These are phyloP conservation scores for Lyophyllum semitale DNA, from an alignment of 768 basidiomycete species.

Conservation along the genomic window DNA sequence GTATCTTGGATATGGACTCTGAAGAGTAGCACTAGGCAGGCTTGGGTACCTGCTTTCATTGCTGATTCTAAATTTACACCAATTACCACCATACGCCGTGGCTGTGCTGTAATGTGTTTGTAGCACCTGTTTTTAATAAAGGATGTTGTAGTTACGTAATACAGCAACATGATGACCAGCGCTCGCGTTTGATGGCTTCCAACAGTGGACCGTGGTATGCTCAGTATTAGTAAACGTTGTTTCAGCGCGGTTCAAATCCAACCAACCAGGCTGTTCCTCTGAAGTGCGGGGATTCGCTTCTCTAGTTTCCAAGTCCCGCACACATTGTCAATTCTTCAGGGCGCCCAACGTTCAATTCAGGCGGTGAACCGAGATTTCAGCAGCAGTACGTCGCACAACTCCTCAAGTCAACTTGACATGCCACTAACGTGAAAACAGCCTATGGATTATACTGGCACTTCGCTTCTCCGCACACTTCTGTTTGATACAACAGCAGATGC, in stretches of 20 bases:
- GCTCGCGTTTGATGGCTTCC: background rate
- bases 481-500: slow-evolving; percentile 29
- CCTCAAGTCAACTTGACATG: background rate
- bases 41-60: background rate
- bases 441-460: slow-evolving; percentile 10
- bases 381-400: background rate
- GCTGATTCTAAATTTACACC: background rate
- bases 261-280: background rate
- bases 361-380: background rate
- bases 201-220: slow-evolving; percentile 11
- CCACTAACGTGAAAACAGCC: background rate
- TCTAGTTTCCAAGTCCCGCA: no score
- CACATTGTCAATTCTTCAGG: background rate
- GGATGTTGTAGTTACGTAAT: no score
- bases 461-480: slow-evolving; percentile 26
- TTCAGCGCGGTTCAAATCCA: background rate
- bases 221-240: background rate
- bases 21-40: no score
- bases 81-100: slow-evolving; percentile 6
- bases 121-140: background rate
- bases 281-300: background rate
- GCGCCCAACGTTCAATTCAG: background rate
- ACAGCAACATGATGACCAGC: no score
- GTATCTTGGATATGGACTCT: slow-evolving; percentile 41
- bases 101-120: slow-evolving; percentile 7